Evolutionary conservation across 441 rosid genomes (phyloP), one percentile per base, ranked within the genome.

Genomic region (Theobroma grandiflorum): DNA sequence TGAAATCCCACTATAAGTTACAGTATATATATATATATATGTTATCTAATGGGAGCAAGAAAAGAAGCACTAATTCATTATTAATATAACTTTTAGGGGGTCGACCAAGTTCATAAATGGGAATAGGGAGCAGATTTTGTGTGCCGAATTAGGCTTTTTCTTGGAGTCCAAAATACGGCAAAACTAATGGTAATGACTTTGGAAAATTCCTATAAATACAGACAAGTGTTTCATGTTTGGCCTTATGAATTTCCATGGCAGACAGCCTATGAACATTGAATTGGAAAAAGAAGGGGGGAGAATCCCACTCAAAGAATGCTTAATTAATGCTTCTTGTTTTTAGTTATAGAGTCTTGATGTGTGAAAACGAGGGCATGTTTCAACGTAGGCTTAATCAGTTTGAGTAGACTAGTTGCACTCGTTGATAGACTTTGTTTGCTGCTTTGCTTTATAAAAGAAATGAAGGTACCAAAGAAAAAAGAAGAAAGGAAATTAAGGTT

Each of bases 231-330:
- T 15, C 49, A 49, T 37, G 3, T n/a, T 52, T 74, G 77, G 58
- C 80, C 82, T 62, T 78, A 74, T 49, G 22, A 33, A 43, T 45
- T 47, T 42, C 7, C 58, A 71, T 79, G 71, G 80, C 82, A 79
- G 80, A 71, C 82, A 71, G 69, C 33, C 49, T 33, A 3, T 35
- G 52, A 59, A 58, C 53, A 26, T 42, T 61, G 31, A 61, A 61
- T 43, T 14, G 8, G 68, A 61, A 33, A 43, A 16, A 20, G 8
- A 16, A 15, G 40, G 38, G 42, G 20, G 72, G 16, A 6, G 33
- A 49, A 31, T 20, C 8, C 57, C 78, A 74, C 43, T 57, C n/a
- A 40, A 2, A 7, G 31, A 20, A 57, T 74, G 53, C 20, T 47
- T 2, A 12, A 26, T 26, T 26, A 43, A 12, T 47, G 11, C 31